phyloP scores from a whole-genome alignment of 805 yeast species.

The Teunomyces aglyptinius region DNA sequence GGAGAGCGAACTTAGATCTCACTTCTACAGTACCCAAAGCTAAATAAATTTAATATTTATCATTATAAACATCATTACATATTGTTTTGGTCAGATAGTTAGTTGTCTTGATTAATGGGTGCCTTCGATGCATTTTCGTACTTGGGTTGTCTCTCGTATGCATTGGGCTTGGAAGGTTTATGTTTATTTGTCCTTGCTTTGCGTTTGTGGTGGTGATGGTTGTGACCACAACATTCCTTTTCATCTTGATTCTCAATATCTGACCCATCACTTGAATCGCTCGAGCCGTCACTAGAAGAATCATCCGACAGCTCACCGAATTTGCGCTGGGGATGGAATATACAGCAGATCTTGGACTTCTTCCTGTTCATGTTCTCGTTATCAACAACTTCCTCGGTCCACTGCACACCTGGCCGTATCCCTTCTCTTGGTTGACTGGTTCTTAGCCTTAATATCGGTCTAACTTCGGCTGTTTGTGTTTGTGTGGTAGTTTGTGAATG shows the following conservation, averaged over 20 bases:
- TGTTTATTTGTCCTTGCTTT: slow-evolving; percentile 22
- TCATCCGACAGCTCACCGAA: slow-evolving; percentile 46
- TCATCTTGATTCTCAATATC: slow-evolving; percentile 41
- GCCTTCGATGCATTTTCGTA: slow-evolving; percentile 31
- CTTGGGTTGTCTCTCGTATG: slow-evolving; percentile 85
- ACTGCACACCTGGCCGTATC: slow-evolving; percentile 52
- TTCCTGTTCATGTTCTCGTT: slow-evolving; percentile 87
- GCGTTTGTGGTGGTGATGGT: slow-evolving; percentile 16
- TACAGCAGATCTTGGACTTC: slow-evolving; percentile 88
- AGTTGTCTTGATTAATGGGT: background rate
- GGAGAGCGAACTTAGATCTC: slow-evolving; percentile 7
- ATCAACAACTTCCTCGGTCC: slow-evolving; percentile 86
- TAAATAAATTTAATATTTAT: background rate
- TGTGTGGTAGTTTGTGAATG: slow-evolving; percentile 2
- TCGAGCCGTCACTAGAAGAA: slow-evolving; percentile 26
- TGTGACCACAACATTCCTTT: slow-evolving; percentile 23
- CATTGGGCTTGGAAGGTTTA: slow-evolving; percentile 56
- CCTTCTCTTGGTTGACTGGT: slow-evolving; percentile 5
- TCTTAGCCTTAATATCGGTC: slow-evolving; percentile 3
- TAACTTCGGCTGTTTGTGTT: background rate
- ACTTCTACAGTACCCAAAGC: background rate
- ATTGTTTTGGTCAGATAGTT: background rate
- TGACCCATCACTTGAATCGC: slow-evolving; percentile 18
- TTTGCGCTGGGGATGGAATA: slow-evolving; percentile 72
- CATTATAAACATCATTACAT: background rate